These are phyloP conservation scores for Pythium brassicae DNA, from an alignment of 352 stramenopile species.

Conservation along the genomic window DNA sequence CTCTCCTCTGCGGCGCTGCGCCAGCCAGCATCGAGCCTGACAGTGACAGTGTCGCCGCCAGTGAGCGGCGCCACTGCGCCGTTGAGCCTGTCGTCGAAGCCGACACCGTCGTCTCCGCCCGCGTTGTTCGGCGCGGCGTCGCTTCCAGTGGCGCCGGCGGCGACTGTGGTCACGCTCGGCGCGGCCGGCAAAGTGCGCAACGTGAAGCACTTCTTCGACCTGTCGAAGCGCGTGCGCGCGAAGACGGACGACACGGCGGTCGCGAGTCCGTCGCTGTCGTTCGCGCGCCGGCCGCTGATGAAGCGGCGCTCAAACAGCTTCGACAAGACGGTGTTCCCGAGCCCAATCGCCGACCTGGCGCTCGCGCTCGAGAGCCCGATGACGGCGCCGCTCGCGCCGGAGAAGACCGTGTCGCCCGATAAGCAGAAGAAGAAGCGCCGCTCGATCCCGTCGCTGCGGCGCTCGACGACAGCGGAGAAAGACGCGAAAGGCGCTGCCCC, in stretches of 20 bases:
- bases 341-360: constrained; percentile 20
- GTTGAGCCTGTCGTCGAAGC: neutral
- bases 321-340: constrained; percentile 29
- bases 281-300: constrained; percentile 12
- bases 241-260: constrained; percentile 25
- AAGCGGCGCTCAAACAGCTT: constrained; percentile 42
- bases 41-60: neutral
- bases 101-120: constrained; percentile 2
- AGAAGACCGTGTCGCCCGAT: constrained; percentile 5
- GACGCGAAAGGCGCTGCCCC: constrained; percentile 11
- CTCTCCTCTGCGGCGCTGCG: constrained; percentile 16
- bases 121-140: constrained; percentile 15
- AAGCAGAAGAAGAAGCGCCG: constrained; percentile 9
- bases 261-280: constrained; percentile 8
- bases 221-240: constrained; percentile 17
- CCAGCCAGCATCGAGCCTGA: neutral
- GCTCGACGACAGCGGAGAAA: constrained; percentile 13
- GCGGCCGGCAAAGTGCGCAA: constrained; percentile 27
- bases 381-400: constrained; percentile 3
- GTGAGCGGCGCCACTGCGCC: neutral
- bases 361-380: constrained; percentile 11
- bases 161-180: constrained; percentile 17
- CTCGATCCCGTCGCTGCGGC: constrained; percentile 16
- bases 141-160: constrained; percentile 12
- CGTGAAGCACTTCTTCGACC: constrained; percentile 31